These are phyloP conservation scores for Eucalyptus pauciflora DNA, from an alignment of 345 rosid genomes.

Conservation along the genomic window DNA sequence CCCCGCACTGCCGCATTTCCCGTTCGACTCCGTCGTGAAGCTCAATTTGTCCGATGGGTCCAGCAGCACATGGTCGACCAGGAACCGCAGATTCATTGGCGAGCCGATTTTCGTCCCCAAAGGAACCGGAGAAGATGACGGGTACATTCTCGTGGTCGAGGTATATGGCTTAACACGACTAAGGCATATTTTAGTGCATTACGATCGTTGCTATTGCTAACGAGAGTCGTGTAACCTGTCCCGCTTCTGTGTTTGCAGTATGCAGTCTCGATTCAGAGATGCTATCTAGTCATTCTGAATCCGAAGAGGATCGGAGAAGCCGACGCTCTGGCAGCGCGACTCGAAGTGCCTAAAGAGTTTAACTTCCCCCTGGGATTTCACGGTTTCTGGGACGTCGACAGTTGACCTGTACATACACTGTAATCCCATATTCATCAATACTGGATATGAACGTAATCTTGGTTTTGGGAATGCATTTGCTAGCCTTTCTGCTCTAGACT, in stretches of 20 bases:
- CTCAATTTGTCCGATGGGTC: conserved; percentile 19
- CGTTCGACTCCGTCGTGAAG: conserved; percentile 76
- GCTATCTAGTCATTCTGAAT: conserved; percentile 66
- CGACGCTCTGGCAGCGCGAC: conserved; percentile 49
- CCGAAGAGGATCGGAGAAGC: conserved; percentile 66
- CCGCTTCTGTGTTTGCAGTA: conserved; percentile 28
- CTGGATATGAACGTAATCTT: neutral
- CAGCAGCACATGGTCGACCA: conserved; percentile 41
- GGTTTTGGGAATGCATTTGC: neutral
- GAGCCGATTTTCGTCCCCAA: conserved; percentile 75
- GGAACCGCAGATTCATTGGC: conserved; percentile 62
- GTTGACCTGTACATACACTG: neutral
- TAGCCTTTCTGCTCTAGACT: neutral
- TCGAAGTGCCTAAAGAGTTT: conserved; percentile 69
- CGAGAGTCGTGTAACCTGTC: neutral
- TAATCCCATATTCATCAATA: neutral
- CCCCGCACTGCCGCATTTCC: conserved; percentile 57
- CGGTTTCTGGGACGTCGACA: conserved; percentile 58
- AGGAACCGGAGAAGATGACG: conserved; percentile 33
- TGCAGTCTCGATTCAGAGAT: conserved; percentile 76
- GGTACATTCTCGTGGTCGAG: conserved; percentile 82
- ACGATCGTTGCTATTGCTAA: neutral
- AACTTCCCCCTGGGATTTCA: conserved; percentile 91
- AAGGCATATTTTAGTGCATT: neutral
- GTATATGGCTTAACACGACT: neutral